Conservation (phyloP, 306 rosid species). For the Castanea mollissima region DNA sequence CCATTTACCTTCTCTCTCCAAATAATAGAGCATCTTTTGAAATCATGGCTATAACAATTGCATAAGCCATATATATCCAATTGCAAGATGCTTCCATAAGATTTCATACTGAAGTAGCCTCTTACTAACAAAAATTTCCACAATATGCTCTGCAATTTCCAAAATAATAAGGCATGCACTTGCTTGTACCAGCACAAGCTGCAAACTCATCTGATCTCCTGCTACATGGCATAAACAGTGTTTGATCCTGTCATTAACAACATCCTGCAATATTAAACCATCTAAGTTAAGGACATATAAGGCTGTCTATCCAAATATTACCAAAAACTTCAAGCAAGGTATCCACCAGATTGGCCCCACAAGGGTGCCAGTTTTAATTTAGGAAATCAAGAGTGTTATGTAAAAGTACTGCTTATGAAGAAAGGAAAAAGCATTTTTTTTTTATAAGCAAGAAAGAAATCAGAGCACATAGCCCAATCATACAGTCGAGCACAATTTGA, state of each 20-base stretch:
- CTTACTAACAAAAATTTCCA: neutral
- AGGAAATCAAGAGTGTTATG: neutral
- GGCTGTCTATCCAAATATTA: neutral
- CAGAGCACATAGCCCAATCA: neutral
- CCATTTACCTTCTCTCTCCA: neutral
- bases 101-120: neutral
- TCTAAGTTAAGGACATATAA: constrained; percentile 17
- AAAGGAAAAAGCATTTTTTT: no score
- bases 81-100: neutral
- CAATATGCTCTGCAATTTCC: neutral
- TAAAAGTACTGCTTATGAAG: no score
- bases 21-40: neutral
- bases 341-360: neutral
- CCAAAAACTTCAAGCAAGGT: neutral
- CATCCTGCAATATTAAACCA: constrained; percentile 59
- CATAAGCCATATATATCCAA: neutral
- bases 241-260: constrained; percentile 69
- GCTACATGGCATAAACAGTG: constrained; percentile 69
- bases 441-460: neutral
- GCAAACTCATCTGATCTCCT: constrained; percentile 70
- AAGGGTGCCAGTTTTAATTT: neutral
- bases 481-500: constrained; percentile 8
- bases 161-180: constrained; percentile 57
- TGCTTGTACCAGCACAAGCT: constrained; percentile 79
- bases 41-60: neutral